Evolutionary conservation across 139 green algal species (phyloP), one percentile per base, ranked within the genome.

Genomic region (Nannochloris sp.): DNA sequence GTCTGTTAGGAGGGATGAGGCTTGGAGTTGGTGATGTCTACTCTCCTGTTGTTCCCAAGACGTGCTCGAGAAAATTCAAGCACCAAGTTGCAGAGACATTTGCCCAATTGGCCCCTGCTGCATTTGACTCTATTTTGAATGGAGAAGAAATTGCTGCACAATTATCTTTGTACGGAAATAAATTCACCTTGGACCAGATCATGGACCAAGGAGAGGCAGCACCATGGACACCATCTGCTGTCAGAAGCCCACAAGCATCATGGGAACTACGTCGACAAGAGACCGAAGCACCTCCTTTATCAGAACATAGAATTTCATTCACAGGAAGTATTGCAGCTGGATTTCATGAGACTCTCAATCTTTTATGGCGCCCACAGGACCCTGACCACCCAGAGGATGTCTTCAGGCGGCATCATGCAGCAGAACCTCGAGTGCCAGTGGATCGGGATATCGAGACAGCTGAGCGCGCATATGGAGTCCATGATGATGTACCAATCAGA

Each of bases 21-120:
- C 63, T 65, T 19, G 55, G 57, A 27, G 69, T 63, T 37, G 69
- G 62, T 25, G 69, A 75, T 48, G 23, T 21, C 12, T 75, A 75
- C 16, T 18, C 15, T 48, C 44, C 59, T 25, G 57, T 79, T 67
- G 44, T 80, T 49, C 73, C 73, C 18, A 19, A 21, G 16, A 56
- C 50, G 4, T 74, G 64, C 18, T 64, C 57, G 5, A 27, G 31
- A 23, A 67, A 57, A 2, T 80, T 71, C 62, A 67, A 55, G 19
- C 9, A 57, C 16, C 40, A 49, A 23, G 73, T 79, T 46, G 43
- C 37, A 1, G 59, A 34, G 5, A 60, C 67, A 37, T 79, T 80
- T 67, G 44, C 58, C 5, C 62, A 29, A 62, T 53, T 67, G 31
- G 54, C 69, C 14, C 10, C 21, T 15, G 57, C 57, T 50, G 40